phyloP scores from a whole-genome alignment of 2,329 filamentous ascomycete genomes.

The Cercospora brassicicola region DNA sequence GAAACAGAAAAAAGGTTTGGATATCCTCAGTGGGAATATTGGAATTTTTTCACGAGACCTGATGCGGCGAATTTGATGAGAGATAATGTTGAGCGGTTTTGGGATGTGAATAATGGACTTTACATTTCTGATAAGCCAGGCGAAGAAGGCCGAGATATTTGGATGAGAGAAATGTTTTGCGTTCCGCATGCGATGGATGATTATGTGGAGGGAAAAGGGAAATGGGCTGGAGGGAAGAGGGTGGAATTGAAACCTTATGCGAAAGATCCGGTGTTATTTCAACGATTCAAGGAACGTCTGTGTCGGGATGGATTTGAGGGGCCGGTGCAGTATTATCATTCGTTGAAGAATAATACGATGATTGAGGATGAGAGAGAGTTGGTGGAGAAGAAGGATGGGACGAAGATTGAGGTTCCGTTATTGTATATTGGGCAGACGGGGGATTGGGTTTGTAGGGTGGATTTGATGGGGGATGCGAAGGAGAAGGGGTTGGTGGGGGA shows the following conservation, averaged over 20 bases:
- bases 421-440: conserved; percentile 40
- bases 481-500: conserved; percentile 29
- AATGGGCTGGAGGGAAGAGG: conserved; percentile 24
- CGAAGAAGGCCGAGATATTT: conserved; percentile 33
- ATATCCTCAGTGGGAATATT: conserved; percentile 46
- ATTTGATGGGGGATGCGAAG: conserved; percentile 29
- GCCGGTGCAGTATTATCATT: conserved; percentile 44
- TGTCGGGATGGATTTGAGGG: conserved; percentile 38
- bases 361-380: conserved; percentile 30
- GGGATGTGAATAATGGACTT: conserved; percentile 32
- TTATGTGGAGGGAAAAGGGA: conserved; percentile 28
- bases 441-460: conserved; percentile 32
- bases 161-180: conserved; percentile 43
- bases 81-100: conserved; percentile 30
- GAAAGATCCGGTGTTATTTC: conserved; percentile 27
- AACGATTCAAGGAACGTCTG: conserved; percentile 41
- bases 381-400: conserved; percentile 34
- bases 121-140: conserved; percentile 22
- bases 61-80: conserved; percentile 28
- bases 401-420: conserved; percentile 31
- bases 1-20: conserved; percentile 41
- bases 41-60: conserved; percentile 46
- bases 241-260: conserved; percentile 41
- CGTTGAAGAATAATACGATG: conserved; percentile 34
- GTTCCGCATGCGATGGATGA: conserved; percentile 40